Conservation (phyloP, 345 rosid species). For the Acer negundo region DNA sequence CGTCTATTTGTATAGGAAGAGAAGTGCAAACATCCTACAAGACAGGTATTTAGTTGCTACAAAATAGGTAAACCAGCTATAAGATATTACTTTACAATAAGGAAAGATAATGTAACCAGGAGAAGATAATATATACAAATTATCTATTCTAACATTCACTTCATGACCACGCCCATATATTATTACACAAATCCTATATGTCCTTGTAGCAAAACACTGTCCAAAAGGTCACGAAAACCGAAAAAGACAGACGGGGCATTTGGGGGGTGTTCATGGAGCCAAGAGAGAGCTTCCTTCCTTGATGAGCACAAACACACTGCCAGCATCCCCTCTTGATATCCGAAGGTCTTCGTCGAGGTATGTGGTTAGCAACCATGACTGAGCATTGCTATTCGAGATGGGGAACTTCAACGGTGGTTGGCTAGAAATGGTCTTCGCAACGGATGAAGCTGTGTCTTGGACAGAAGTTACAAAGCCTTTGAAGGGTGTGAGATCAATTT, state of each 20-base stretch:
- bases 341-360: conserved; percentile 86
- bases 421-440: conserved; percentile 83
- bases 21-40: no score
- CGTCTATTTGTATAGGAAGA: no score
- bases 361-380: conserved; percentile 90
- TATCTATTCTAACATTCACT: no score
- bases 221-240: not conserved
- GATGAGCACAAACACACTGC: conserved; percentile 82
- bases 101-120: no score
- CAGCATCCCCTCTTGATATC: conserved; percentile 85
- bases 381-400: conserved; percentile 56
- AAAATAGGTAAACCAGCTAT: no score
- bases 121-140: no score
- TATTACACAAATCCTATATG: not conserved
- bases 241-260: not conserved
- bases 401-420: conserved; percentile 86
- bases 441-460: conserved; percentile 84
- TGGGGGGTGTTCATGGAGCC: conserved; percentile 32
- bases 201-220: not conserved
- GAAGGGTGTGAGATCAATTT: conserved; percentile 67
- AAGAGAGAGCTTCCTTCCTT: conserved; percentile 83
- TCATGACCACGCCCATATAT: no score
- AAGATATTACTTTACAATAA: no score
- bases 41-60: no score
- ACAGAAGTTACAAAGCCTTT: conserved; percentile 72